Percentiles rank a stretch among this genome's conserved stretches.
Conservation (phyloP, 2,329 filamentous ascomycete species). For the Fusarium sp. region DNA sequence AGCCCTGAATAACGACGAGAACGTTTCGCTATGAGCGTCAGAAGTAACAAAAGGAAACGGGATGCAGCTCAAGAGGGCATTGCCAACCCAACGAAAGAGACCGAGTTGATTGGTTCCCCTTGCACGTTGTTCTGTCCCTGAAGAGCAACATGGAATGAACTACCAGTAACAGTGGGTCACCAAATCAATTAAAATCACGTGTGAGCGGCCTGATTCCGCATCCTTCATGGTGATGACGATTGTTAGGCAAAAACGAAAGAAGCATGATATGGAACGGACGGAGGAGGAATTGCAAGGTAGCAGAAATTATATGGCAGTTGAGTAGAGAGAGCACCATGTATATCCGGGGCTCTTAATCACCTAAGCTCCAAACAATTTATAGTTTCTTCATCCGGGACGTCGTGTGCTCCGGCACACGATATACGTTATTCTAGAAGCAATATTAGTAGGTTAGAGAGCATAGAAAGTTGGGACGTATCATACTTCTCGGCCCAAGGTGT, state of each 20-base stretch:
- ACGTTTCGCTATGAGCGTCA: neutral
- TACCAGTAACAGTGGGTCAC: constrained; percentile 37
- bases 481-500: constrained; percentile 55
- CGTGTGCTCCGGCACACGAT: neutral
- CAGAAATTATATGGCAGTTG: neutral
- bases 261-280: neutral
- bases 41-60: neutral
- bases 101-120: constrained; percentile 35
- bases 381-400: constrained; percentile 11
- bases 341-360: neutral
- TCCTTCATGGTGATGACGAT: constrained; percentile 15
- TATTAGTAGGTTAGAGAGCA: neutral
- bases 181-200: constrained; percentile 22
- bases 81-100: constrained; percentile 28
- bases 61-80: constrained; percentile 12
- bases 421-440: constrained; percentile 11
- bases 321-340: neutral
- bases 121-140: constrained; percentile 26
- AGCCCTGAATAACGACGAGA: neutral
- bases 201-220: constrained; percentile 22
- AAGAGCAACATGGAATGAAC: constrained; percentile 22
- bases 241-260: neutral
- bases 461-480: constrained; percentile 7
- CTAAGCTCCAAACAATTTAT: neutral
- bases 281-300: neutral